Evolutionary conservation across 2,329 filamentous ascomycete genomes (phyloP).

Genomic region (Monosporascus sp.): DNA sequence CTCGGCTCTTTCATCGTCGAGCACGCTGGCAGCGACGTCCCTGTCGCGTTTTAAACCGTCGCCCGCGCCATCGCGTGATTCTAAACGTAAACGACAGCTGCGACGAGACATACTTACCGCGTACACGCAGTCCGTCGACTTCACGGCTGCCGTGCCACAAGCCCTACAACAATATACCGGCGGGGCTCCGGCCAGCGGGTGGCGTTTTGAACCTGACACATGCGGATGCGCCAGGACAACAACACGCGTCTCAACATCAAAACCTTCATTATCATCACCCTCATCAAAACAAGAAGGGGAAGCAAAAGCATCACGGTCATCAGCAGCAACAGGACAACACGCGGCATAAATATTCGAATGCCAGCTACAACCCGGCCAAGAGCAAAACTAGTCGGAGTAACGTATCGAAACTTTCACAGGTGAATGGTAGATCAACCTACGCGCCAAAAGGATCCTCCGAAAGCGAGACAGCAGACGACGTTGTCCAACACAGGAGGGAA

Average conservation of each 20-base stretch:
- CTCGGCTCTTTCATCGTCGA: slow-evolving; percentile 40
- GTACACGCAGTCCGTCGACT: slow-evolving; percentile 40
- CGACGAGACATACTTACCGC: slow-evolving; percentile 34
- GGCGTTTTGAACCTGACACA: slow-evolving; percentile 42
- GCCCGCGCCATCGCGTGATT: slow-evolving; percentile 16
- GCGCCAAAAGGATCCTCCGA: no score
- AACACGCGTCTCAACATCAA: slow-evolving; percentile 8
- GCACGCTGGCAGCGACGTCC: slow-evolving; percentile 33
- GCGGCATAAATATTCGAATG: slow-evolving; percentile 15
- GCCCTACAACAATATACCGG: slow-evolving; percentile 24
- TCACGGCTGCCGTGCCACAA: slow-evolving; percentile 20
- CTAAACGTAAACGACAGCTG: slow-evolving; percentile 41
- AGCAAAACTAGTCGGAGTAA: slow-evolving; percentile 3
- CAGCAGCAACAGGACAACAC: neutral
- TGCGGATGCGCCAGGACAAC: slow-evolving; percentile 28
- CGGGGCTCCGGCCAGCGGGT: slow-evolving; percentile 35
- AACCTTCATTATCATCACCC: slow-evolving; percentile 18
- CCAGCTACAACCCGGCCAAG: slow-evolving; percentile 21
- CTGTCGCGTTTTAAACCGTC: slow-evolving; percentile 41
- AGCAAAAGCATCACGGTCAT: neutral
- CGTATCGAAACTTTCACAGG: neutral
- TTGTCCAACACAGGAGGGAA: neutral
- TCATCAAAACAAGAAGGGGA: slow-evolving; percentile 2
- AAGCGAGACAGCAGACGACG: neutral
- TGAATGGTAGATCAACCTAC: neutral